Evolutionary conservation across 805 yeast genomes (phyloP).

Genomic region (Hanseniaspora lachancei): DNA sequence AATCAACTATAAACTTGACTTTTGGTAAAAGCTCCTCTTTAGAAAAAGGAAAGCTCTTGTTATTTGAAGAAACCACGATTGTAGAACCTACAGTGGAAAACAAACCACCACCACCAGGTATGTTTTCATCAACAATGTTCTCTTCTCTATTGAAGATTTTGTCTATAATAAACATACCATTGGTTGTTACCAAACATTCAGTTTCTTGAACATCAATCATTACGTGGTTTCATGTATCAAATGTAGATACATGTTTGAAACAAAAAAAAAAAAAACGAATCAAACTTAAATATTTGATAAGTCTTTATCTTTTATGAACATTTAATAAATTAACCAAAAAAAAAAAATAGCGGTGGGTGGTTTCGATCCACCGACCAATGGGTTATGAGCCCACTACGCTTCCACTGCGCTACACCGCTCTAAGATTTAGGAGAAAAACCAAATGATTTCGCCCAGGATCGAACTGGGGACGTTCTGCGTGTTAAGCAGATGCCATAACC

Average conservation of each 20-base stretch:
- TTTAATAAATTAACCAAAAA: slow-evolving; percentile 12
- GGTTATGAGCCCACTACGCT: slow-evolving; percentile 99
- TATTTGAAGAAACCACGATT: slow-evolving; percentile 2
- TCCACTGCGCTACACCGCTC: slow-evolving; percentile 98
- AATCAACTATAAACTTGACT: slow-evolving; percentile 63
- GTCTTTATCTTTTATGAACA: neutral
- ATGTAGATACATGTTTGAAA: too few species aligned
- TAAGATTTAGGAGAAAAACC: neutral
- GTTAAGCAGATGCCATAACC: slow-evolving; percentile 99
- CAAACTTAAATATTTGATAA: neutral
- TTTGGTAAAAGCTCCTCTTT: slow-evolving; percentile 31
- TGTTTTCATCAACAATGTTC: slow-evolving; percentile 31
- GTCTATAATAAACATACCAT: slow-evolving; percentile 86
- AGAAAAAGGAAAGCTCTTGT: neutral
- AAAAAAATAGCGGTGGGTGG: slow-evolving; percentile 73
- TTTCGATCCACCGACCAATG: slow-evolving; percentile 96
- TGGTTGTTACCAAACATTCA: slow-evolving; percentile 38
- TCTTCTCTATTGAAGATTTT: slow-evolving; percentile 44
- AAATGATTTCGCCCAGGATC: slow-evolving; percentile 84
- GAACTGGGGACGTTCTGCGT: slow-evolving; percentile 99
- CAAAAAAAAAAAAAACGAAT: slow-evolving; percentile 15
- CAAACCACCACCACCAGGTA: slow-evolving; percentile 86
- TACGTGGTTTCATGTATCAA: neutral
- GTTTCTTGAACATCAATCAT: neutral
- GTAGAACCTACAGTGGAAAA: slow-evolving; percentile 62